Evolutionary conservation across 2,329 filamentous ascomycete species (phyloP), one percentile per base, ranked within the genome.

Genomic region (Fusarium sp.): DNA sequence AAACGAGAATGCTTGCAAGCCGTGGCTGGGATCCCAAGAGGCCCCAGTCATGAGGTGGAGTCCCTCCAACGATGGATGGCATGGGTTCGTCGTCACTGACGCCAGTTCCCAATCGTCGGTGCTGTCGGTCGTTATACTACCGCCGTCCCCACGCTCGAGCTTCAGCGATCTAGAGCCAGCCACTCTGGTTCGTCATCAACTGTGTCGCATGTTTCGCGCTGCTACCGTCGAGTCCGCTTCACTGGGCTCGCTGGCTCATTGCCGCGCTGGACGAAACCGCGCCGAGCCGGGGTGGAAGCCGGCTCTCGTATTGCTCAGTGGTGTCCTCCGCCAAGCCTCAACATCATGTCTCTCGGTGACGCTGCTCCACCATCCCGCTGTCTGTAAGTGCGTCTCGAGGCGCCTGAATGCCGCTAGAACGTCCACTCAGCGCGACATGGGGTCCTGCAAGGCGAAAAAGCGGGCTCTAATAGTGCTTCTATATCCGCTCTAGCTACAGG

Each of bases 61-160:
- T 67, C 54, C 45, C 41, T 61, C 71, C 61, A 45, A 57, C 66
- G 20, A 43, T 43, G 68, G n/a, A 43, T 43, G 68, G 67, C 54
- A 69, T 66, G 68, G 68, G 76, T 73, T 50, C 45, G 45, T 75
- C 70, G 76, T 72, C 67, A 73, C 69, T 75, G 63, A 75, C 73
- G 69, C 76, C 68, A 70, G 71, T 52, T 68, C 59, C 64, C 64
- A 66, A 63, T 62, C 52, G 50, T 66, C 57, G 56, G 48, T 20
- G 52, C 65, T 62, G 67, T 66, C 45, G 45, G 67, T 62, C 23
- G 45, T 50, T 50, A 50, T 50, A 60, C 59, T 65, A 58, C 56
- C 23, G 32, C 13, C 32, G 52, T 45, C 58, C 39, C 58, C 58
- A 61, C 58, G 58, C 23, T 13, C 34, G 10, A 37, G 34, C 54